Percentiles rank a stretch among this genome's conserved stretches.
Conservation (phyloP, 208 protist genomes). For the Acanthamoeba castellanii region DNA sequence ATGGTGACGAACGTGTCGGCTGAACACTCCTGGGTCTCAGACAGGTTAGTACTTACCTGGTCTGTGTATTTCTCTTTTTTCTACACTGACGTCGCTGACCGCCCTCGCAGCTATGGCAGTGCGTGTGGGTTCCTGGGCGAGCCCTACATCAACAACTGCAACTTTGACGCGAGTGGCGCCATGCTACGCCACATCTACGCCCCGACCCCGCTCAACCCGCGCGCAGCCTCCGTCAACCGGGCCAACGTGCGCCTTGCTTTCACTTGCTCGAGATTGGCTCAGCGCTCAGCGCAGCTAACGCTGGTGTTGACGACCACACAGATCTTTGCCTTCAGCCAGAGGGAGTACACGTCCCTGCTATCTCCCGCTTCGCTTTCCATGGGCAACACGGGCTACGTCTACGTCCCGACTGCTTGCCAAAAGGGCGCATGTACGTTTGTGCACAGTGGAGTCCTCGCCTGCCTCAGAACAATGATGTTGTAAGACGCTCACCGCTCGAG, state of each 20-base stretch:
- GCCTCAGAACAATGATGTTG: background rate
- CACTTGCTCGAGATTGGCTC: background rate
- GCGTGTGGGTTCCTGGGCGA: background rate
- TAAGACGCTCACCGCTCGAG: background rate
- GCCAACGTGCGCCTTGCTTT: background rate
- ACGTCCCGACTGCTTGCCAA: slow-evolving; percentile 49
- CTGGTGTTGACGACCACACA: background rate
- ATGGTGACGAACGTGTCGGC: slow-evolving; percentile 26
- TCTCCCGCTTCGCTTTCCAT: background rate
- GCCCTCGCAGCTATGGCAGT: slow-evolving; percentile 2
- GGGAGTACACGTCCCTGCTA: background rate
- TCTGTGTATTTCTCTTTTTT: background rate
- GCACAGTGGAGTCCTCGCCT: background rate
- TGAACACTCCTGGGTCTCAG: slow-evolving; percentile 15
- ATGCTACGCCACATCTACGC: slow-evolving; percentile 58
- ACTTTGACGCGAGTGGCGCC: background rate
- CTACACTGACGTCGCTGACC: background rate
- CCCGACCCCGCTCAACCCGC: background rate
- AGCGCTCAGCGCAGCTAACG: background rate
- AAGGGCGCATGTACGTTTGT: slow-evolving; percentile 4
- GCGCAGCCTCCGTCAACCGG: background rate
- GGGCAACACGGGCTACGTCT: background rate
- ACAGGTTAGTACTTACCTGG: background rate
- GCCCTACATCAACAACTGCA: slow-evolving; percentile 55
- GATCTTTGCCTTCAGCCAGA: slow-evolving; percentile 34